Evolutionary conservation across 2,329 filamentous ascomycete species (phyloP), one percentile per base, ranked within the genome.

Genomic region (Bipolaris sorokiniana): DNA sequence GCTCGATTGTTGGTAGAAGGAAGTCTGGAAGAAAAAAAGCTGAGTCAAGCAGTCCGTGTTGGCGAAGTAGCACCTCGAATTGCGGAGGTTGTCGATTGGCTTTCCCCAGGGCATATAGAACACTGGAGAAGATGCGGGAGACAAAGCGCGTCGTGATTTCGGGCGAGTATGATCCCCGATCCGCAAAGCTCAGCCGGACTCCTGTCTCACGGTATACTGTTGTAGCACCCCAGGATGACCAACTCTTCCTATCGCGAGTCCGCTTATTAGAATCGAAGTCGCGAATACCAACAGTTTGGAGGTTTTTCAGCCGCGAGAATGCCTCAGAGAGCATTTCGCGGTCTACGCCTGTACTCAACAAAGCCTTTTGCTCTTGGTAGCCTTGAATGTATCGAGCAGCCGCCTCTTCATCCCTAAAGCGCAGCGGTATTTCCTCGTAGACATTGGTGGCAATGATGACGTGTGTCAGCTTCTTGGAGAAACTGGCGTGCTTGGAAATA

Each of bases 231-330:
- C 86, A 88, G 68, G 85, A 86, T 7, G 70, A 75, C 86, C 87
- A 89, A 1, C 64, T 52, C 13, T 65, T 57, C 6, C 71, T 74
- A 33, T 89, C 86, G 3, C 86, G 82, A 11, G 66, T 67, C 4
- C 86, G 82, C 9, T 71, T 79, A 0, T 4, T 20, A 0, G 83
- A 83, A 65, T 82, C 77, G 72, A 84, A 88, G 66, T 89, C 85
- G 16, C 87, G 82, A 22, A 90, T 75, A 22, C 85, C 83, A 13
- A 90, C 70, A 0, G 80, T 83, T 28, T 83, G 74, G 5, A 89
- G 80, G 51, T 84, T 84, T 0, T 72, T 67, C 3, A 90, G 77
- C 33, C 83, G 81, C 9, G 71, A 65, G 50, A 90, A 83, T 1
- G 86, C 87, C 31, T 84, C 79, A 0, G 78, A 75, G 15, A 90